Evolutionary conservation across 2,329 filamentous ascomycete species (phyloP).

Genomic region (Peltaster fructicola): DNA sequence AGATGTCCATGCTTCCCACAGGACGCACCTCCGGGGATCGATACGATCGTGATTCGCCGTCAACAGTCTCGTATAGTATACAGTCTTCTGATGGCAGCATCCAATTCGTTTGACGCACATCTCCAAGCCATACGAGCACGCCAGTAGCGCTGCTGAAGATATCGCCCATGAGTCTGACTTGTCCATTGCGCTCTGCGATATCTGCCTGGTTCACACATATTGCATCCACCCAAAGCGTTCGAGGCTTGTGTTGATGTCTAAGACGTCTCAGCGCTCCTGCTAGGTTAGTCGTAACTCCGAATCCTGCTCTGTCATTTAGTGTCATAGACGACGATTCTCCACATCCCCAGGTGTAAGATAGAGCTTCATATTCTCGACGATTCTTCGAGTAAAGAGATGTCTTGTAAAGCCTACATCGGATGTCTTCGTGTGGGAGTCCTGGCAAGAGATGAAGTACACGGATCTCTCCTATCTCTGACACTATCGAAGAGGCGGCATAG

Average conservation of each 20-base stretch:
- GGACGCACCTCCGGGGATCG: no score
- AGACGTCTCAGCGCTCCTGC: conserved; percentile 2
- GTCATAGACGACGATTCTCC: conserved; percentile 2
- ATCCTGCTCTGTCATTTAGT: conserved; percentile 2
- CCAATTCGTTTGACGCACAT: conserved; percentile 4
- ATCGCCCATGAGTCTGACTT: conserved; percentile 9
- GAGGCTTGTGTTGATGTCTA: conserved; percentile 2
- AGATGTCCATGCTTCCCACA: no score
- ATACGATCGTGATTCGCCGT: no score
- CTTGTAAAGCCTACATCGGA: no score
- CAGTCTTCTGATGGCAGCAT: conserved; percentile 4
- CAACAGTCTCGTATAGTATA: no score
- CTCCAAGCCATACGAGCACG: conserved; percentile 6
- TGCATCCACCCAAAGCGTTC: conserved; percentile 7
- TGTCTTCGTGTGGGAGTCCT: no score
- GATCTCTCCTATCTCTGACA: no score
- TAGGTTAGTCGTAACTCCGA: conserved; percentile 4
- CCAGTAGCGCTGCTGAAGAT: conserved; percentile 5
- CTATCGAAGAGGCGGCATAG: no score
- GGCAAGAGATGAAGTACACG: no score
- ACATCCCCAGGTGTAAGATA: conserved; percentile 5
- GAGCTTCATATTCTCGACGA: conserved; percentile 5
- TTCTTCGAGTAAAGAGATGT: no score
- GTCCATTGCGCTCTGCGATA: conserved; percentile 4
- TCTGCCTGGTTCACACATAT: conserved; percentile 9